Conservation (phyloP, 148 eudicot species). For the Chenopodium album region DNA sequence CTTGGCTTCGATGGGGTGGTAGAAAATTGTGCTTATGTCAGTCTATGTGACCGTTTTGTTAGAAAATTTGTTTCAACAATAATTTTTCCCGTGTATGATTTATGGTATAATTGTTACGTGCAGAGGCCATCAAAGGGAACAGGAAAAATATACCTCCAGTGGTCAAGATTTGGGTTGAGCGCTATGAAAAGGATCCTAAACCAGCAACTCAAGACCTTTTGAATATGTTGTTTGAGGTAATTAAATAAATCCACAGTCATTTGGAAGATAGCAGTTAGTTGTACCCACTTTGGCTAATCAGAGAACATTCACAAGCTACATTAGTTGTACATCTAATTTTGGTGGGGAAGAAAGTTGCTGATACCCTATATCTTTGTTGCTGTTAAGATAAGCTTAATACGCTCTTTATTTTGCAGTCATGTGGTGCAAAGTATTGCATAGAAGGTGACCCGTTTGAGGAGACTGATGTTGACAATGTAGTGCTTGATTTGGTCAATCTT, state of each 20-base stretch:
- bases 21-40: neutral
- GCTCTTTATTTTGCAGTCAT: constrained; percentile 51
- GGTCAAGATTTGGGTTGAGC: constrained; percentile 82
- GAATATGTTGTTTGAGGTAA: constrained; percentile 86
- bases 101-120: constrained; percentile 17
- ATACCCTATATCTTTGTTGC: neutral
- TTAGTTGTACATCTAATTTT: neutral
- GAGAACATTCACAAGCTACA: neutral
- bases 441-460: constrained; percentile 69
- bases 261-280: neutral
- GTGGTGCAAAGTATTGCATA: constrained; percentile 76
- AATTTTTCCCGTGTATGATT: constrained; percentile 8
- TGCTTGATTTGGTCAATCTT: constrained; percentile 77
- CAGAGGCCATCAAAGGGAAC: constrained; percentile 80
- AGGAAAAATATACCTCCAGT: constrained; percentile 68
- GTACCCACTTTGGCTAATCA: neutral
- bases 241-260: neutral
- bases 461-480: constrained; percentile 88
- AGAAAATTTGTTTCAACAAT: neutral
- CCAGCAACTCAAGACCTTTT: constrained; percentile 76
- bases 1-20: neutral
- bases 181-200: constrained; percentile 71
- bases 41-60: neutral
- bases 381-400: constrained; percentile 25
- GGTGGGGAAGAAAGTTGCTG: neutral